Percentiles rank a stretch among this genome's conserved stretches.
Evolutionary conservation across 208 protist species (phyloP).

Genomic region (Acanthamoeba castellanii): DNA sequence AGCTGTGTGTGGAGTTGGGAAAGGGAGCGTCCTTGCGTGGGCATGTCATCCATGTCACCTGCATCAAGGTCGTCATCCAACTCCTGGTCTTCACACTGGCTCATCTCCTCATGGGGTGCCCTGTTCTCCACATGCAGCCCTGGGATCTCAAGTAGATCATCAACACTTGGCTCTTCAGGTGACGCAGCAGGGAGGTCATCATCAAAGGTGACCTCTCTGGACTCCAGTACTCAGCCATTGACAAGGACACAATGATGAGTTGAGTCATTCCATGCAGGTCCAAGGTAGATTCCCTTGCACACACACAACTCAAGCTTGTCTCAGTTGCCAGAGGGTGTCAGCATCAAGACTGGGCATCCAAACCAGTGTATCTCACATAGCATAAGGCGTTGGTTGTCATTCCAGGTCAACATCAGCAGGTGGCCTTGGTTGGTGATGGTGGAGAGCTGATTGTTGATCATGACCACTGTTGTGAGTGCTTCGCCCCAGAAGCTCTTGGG

Average conservation of each 20-base stretch:
- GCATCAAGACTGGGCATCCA: not conserved
- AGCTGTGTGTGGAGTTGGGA: no score
- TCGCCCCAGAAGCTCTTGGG: not conserved
- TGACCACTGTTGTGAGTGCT: not conserved
- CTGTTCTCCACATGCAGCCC: no score
- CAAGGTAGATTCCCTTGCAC: not conserved
- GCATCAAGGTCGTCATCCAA: no score
- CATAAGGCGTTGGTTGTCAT: not conserved
- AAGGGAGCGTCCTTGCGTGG: no score
- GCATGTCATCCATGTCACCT: no score
- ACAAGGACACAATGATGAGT: not conserved
- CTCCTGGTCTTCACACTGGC: no score
- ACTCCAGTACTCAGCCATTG: no score
- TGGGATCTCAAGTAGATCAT: no score
- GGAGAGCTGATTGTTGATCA: not conserved
- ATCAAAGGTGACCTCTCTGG: not conserved
- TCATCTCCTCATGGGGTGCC: no score
- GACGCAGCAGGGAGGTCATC: no score
- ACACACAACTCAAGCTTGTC: not conserved
- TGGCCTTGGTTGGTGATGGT: not conserved
- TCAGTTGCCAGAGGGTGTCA: not conserved
- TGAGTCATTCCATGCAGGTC: not conserved
- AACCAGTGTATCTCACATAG: not conserved
- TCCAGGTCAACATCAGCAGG: not conserved
- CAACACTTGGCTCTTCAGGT: no score